Percentiles rank a stretch among this genome's conserved stretches.
phyloP scores from a whole-genome alignment of 805 yeast genomes.

The Yamadazyma scolyti region DNA sequence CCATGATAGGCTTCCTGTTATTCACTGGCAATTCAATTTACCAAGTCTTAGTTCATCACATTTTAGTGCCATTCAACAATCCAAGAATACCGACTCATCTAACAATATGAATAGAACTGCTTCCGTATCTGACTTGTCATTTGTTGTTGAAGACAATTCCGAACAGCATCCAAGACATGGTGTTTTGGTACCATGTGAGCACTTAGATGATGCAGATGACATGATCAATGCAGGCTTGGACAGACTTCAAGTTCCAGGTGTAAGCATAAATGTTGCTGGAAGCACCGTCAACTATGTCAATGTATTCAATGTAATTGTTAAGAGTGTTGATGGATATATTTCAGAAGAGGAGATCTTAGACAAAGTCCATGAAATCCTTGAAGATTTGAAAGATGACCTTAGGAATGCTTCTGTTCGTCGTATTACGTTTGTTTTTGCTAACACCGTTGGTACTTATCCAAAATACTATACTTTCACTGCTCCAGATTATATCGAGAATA shows the following conservation, averaged over 20 bases:
- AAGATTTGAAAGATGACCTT: slow-evolving; percentile 68
- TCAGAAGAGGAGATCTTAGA: slow-evolving; percentile 65
- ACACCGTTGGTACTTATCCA: slow-evolving; percentile 83
- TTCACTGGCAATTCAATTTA: slow-evolving; percentile 85
- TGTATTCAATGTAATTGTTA: slow-evolving; percentile 77
- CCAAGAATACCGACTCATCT: slow-evolving; percentile 29
- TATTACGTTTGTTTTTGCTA: slow-evolving; percentile 85
- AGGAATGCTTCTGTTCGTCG: slow-evolving; percentile 78
- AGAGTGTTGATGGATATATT: slow-evolving; percentile 68
- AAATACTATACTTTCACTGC: slow-evolving; percentile 94
- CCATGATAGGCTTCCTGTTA: slow-evolving; percentile 57
- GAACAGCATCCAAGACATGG: slow-evolving; percentile 79
- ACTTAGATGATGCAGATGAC: slow-evolving; percentile 88
- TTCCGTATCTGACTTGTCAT: slow-evolving; percentile 89
- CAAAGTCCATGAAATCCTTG: slow-evolving; percentile 61
- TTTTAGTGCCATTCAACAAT: slow-evolving; percentile 63
- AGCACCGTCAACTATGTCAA: slow-evolving; percentile 46
- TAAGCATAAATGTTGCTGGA: slow-evolving; percentile 17
- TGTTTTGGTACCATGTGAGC: slow-evolving; percentile 73
- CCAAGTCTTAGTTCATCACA: slow-evolving; percentile 72
- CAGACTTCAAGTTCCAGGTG: slow-evolving; percentile 47
- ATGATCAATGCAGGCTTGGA: slow-evolving; percentile 73
- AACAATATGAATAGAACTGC: slow-evolving; percentile 74
- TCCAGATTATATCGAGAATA: slow-evolving; percentile 80
- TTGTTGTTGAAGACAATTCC: slow-evolving; percentile 66